Percentiles rank a stretch among this genome's conserved stretches.
phyloP scores from a whole-genome alignment of 192 early-diverging fungal genomes.

The Entomortierella parvispora region DNA sequence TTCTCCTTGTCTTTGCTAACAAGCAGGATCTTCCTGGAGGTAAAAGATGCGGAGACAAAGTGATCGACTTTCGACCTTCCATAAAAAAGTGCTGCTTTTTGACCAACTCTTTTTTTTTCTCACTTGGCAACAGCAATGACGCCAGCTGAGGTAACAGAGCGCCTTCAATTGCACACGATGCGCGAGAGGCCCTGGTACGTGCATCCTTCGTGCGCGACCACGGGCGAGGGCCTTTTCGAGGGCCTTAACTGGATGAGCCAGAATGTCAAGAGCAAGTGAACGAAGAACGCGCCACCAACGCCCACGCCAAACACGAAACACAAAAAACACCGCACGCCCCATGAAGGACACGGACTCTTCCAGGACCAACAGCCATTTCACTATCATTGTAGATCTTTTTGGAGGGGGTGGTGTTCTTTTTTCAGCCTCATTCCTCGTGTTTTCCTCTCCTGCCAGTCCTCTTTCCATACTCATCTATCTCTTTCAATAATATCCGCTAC shows the following conservation, averaged over 20 bases:
- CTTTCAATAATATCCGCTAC: too few relatives aligned
- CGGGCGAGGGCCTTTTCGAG: constrained; percentile 86
- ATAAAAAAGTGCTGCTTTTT: too few relatives aligned
- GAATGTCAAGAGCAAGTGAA: constrained; percentile 71
- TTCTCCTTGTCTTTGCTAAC: constrained; percentile 87
- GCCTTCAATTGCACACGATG: constrained; percentile 87
- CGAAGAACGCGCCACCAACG: too few relatives aligned
- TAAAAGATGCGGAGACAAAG: constrained; percentile 19
- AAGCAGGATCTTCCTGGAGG: constrained; percentile 79
- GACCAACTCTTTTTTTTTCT: neutral
- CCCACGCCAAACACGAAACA: neutral
- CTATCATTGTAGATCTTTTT: too few relatives aligned
- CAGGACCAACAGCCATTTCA: neutral
- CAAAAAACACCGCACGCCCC: neutral
- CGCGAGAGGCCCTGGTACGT: constrained; percentile 94
- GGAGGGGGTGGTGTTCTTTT: too few relatives aligned
- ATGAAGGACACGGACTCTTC: neutral
- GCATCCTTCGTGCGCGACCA: constrained; percentile 84
- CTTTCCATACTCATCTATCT: too few relatives aligned
- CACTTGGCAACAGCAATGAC: constrained; percentile 94
- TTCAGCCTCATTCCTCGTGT: neutral
- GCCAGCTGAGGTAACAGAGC: constrained; percentile 93
- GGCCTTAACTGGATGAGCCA: constrained; percentile 89
- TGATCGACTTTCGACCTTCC: too few relatives aligned
- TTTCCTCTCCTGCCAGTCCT: neutral